phyloP scores from a whole-genome alignment of 352 stramenopile genomes.

The Globisporangium nunn region DNA sequence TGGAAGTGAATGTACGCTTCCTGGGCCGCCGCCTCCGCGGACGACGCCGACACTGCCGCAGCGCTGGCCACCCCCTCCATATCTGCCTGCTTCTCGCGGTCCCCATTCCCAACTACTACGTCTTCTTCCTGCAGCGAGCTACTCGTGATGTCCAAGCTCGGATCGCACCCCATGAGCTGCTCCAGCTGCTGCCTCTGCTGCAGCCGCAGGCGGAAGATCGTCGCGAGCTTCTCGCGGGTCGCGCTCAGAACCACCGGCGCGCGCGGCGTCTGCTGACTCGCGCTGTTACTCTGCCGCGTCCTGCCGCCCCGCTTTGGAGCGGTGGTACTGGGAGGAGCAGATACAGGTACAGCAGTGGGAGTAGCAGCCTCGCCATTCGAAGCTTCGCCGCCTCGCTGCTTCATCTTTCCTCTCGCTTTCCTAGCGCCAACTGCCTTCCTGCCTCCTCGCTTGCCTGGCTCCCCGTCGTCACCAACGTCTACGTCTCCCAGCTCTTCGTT shows the following conservation, averaged over 20 bases:
- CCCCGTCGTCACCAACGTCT: slow-evolving; percentile 11
- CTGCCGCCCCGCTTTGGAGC: too few species aligned
- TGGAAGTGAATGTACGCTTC: slow-evolving; percentile 41
- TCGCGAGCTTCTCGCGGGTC: slow-evolving; percentile 43
- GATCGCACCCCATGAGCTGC: slow-evolving; percentile 1
- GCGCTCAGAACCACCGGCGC: not conserved
- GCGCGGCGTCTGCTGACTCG: not conserved
- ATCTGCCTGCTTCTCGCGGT: not conserved
- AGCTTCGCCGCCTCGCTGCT: too few species aligned
- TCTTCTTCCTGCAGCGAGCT: too few species aligned
- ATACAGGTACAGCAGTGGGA: too few species aligned
- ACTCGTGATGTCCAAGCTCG: too few species aligned
- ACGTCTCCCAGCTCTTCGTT: slow-evolving; percentile 5
- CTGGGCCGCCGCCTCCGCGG: slow-evolving; percentile 11
- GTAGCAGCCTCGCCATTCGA: too few species aligned
- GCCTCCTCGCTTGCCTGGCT: not conserved
- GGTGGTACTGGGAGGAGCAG: too few species aligned
- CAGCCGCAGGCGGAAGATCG: slow-evolving; percentile 55
- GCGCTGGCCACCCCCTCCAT: slow-evolving; percentile 1
- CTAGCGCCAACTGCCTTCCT: not conserved
- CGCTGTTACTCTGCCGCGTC: not conserved
- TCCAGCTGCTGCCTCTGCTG: slow-evolving; percentile 36
- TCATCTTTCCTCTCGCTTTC: not conserved
- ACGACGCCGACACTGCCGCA: slow-evolving; percentile 1
- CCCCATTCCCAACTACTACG: too few species aligned